Conservation (phyloP, 768 basidiomycete species). For the Tephrocybe sp. region DNA sequence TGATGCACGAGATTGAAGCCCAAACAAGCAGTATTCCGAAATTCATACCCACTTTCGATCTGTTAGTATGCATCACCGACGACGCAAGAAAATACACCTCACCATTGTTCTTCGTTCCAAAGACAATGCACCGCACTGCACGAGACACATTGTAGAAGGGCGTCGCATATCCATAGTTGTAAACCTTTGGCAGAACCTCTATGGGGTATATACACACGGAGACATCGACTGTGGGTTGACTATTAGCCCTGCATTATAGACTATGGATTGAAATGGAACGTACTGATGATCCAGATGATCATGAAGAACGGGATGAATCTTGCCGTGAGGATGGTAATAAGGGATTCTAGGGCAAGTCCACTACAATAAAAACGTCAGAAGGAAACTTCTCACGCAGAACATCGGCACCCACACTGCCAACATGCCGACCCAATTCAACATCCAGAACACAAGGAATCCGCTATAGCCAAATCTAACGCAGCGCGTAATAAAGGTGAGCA, state of each 20-base stretch:
- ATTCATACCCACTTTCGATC: conserved; percentile 43
- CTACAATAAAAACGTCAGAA: conserved; percentile 24
- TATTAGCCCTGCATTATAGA: not conserved
- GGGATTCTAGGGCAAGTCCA: conserved; percentile 58
- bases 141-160: conserved; percentile 56
- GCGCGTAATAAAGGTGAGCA: too few relatives aligned
- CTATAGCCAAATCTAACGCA: conserved; percentile 37
- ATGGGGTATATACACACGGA: conserved; percentile 53
- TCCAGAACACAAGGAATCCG: conserved; percentile 68
- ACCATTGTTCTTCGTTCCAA: conserved; percentile 50
- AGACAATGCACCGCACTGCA: conserved; percentile 50
- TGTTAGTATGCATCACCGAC: not conserved
- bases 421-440: conserved; percentile 61
- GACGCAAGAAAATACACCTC: not conserved
- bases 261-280: conserved; percentile 14
- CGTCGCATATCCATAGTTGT: conserved; percentile 49
- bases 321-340: conserved; percentile 53
- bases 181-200: conserved; percentile 42
- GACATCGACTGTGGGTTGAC: conserved; percentile 42
- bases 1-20: conserved; percentile 19
- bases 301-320: conserved; percentile 59
- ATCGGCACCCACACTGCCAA: conserved; percentile 40
- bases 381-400: not conserved
- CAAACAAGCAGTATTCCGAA: conserved; percentile 44
- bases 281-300: conserved; percentile 62